Evolutionary conservation across 768 basidiomycete species (phyloP).

Genomic region (Tubosaeta brunneosetosa): DNA sequence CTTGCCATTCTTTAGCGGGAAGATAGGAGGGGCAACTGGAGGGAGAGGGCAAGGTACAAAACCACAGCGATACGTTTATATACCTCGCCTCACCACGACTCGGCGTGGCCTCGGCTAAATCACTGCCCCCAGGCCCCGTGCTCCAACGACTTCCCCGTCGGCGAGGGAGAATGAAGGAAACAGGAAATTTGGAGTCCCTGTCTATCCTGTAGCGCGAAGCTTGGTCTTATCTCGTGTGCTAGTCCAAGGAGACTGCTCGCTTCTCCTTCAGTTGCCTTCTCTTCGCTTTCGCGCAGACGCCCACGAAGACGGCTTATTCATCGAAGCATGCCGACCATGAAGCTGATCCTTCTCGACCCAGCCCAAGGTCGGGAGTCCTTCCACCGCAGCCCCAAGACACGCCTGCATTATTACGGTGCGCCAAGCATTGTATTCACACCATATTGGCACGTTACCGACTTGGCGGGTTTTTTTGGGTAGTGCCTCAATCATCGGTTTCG

Average conservation of each 20-base stretch:
- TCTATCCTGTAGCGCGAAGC: too few relatives aligned
- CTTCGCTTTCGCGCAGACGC: neutral
- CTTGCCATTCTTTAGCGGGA: neutral
- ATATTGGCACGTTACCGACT: constrained; percentile 26
- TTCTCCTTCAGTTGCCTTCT: neutral
- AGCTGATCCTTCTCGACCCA: constrained; percentile 31
- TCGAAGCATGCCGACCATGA: neutral
- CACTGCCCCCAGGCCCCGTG: neutral
- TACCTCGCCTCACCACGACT: too few relatives aligned
- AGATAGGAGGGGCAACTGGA: neutral
- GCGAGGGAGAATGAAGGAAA: neutral
- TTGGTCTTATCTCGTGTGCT: neutral
- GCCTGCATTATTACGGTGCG: constrained; percentile 53
- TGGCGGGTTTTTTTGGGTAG: constrained; percentile 48
- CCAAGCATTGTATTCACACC: neutral
- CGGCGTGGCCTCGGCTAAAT: neutral
- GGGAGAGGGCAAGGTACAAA: too few relatives aligned
- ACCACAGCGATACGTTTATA: too few relatives aligned
- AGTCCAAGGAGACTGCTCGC: too few relatives aligned
- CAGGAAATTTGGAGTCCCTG: neutral
- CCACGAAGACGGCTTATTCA: neutral
- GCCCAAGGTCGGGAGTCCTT: constrained; percentile 32
- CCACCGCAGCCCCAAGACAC: constrained; percentile 45
- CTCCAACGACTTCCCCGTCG: neutral
- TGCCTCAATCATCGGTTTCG: constrained; percentile 52